phyloP scores from a whole-genome alignment of 1,284 basidiomycete genomes.

The Trametes versicolor region DNA sequence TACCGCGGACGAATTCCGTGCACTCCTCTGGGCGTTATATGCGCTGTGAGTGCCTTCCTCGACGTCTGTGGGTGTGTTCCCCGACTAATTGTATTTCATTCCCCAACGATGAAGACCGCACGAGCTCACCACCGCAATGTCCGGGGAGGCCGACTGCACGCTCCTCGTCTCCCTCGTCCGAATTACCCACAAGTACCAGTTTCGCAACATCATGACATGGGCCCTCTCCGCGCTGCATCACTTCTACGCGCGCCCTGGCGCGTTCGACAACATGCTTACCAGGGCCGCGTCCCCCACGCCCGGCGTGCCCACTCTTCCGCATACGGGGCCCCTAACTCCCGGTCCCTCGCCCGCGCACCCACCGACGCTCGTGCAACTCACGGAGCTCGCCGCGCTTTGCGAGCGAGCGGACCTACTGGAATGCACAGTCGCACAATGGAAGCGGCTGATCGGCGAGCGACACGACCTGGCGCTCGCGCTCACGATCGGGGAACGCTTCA shows the following conservation, averaged over 20 bases:
- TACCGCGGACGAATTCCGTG: slow-evolving; percentile 48
- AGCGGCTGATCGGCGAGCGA: slow-evolving; percentile 52
- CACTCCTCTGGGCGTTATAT: slow-evolving; percentile 49
- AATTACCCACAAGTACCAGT: slow-evolving; percentile 66
- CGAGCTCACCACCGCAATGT: slow-evolving; percentile 55
- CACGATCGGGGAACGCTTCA: slow-evolving; percentile 53
- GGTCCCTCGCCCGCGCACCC: slow-evolving; percentile 22
- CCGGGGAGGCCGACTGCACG: slow-evolving; percentile 50
- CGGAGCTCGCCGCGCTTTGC: slow-evolving; percentile 56
- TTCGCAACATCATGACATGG: slow-evolving; percentile 61
- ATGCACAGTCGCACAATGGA: slow-evolving; percentile 50
- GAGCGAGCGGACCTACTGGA: slow-evolving; percentile 55
- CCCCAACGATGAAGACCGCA: slow-evolving; percentile 48
- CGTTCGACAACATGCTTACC: slow-evolving; percentile 41
- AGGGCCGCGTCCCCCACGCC: slow-evolving; percentile 16
- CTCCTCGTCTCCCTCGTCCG: slow-evolving; percentile 58
- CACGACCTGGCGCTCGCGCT: slow-evolving; percentile 55
- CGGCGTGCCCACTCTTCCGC: slow-evolving; percentile 30
- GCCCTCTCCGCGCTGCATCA: slow-evolving; percentile 53
- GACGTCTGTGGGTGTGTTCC: not conserved
- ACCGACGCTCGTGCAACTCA: slow-evolving; percentile 51
- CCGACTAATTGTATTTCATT: too few species aligned
- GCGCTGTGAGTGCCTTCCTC: slow-evolving; percentile 42
- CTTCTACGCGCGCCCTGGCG: slow-evolving; percentile 48
- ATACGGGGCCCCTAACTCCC: slow-evolving; percentile 23